A percentile compares a stretch with the other conserved stretches of the same genome.
These are phyloP conservation scores for Mrakia gelida DNA, from an alignment of 768 basidiomycete genomes.

Conservation along the genomic window DNA sequence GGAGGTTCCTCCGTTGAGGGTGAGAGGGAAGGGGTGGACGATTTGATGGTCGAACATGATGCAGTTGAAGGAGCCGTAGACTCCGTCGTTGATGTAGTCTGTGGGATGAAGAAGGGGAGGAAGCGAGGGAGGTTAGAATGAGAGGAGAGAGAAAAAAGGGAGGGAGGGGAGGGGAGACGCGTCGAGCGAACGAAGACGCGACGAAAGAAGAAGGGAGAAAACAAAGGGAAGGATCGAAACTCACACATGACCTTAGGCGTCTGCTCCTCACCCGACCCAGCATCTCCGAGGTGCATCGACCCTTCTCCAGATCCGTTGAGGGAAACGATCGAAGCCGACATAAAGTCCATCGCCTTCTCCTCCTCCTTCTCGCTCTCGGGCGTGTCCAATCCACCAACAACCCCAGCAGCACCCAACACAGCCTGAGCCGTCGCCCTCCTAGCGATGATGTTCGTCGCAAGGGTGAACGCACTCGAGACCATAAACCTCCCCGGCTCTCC, in stretches of 20 bases:
- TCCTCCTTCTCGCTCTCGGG: slow-evolving; percentile 38
- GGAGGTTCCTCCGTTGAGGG: slow-evolving; percentile 37
- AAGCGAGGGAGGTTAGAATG: background rate
- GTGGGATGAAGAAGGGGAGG: background rate
- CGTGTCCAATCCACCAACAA: slow-evolving; percentile 39
- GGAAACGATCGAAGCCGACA: slow-evolving; percentile 26
- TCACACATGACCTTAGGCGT: slow-evolving; percentile 80
- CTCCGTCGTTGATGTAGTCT: slow-evolving; percentile 99
- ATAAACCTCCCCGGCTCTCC: slow-evolving; percentile 95
- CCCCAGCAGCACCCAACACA: slow-evolving; percentile 12
- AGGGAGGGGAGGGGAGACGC: slow-evolving; percentile 36
- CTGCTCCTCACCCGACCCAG: slow-evolving; percentile 36
- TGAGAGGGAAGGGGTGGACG: slow-evolving; percentile 66
- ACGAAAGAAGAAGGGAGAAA: background rate
- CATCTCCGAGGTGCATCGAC: slow-evolving; percentile 33
- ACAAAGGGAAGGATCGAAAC: slow-evolving; percentile 47
- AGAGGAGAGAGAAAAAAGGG: slow-evolving; percentile 18
- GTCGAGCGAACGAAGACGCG: background rate
- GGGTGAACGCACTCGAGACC: slow-evolving; percentile 83
- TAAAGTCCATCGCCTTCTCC: slow-evolving; percentile 26
- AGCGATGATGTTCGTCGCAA: slow-evolving; percentile 91
- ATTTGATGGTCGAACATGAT: slow-evolving; percentile 95
- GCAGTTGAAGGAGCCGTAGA: slow-evolving; percentile 67
- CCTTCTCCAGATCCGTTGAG: slow-evolving; percentile 30
- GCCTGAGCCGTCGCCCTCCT: slow-evolving; percentile 51